Percentiles rank a stretch among this genome's conserved stretches.
These are phyloP conservation scores for Pseudogymnoascus sp. DNA, from an alignment of 2,329 filamentous ascomycete genomes.

Conservation along the genomic window DNA sequence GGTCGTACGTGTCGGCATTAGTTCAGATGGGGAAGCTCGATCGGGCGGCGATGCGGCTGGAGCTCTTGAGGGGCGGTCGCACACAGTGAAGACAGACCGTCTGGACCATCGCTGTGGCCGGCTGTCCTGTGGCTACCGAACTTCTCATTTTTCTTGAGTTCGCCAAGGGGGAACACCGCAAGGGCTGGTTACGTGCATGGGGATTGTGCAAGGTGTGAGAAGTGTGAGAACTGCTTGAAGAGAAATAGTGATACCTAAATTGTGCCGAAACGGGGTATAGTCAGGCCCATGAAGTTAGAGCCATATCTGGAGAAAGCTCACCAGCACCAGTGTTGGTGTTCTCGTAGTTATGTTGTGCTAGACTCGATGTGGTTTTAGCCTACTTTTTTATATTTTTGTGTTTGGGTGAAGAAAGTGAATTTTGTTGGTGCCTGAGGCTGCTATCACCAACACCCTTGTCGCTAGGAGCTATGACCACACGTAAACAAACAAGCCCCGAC, in stretches of 20 bases:
- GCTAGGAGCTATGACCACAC: slow-evolving; percentile 9
- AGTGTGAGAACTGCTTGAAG: background rate
- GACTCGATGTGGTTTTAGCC: background rate
- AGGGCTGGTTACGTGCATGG: background rate
- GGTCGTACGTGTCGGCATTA: background rate
- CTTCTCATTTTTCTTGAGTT: background rate
- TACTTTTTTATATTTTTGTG: background rate
- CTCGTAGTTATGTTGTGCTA: background rate
- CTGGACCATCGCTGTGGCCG: background rate
- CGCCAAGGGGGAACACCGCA: background rate
- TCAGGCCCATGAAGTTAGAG: background rate
- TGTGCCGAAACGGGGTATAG: background rate
- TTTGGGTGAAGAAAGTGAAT: no score
- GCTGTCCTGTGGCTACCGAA: background rate
- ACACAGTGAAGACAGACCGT: background rate
- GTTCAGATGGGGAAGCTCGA: background rate
- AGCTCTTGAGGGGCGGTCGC: background rate
- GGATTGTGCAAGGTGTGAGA: background rate
- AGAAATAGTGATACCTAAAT: background rate
- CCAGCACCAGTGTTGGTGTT: background rate
- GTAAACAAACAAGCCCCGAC: slow-evolving; percentile 9
- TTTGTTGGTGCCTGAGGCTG: background rate
- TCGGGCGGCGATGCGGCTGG: background rate
- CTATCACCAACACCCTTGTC: background rate
- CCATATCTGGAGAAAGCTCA: background rate